phyloP scores from a whole-genome alignment of 371 early-diverging fungal species.

The Chytridiales sp. region DNA sequence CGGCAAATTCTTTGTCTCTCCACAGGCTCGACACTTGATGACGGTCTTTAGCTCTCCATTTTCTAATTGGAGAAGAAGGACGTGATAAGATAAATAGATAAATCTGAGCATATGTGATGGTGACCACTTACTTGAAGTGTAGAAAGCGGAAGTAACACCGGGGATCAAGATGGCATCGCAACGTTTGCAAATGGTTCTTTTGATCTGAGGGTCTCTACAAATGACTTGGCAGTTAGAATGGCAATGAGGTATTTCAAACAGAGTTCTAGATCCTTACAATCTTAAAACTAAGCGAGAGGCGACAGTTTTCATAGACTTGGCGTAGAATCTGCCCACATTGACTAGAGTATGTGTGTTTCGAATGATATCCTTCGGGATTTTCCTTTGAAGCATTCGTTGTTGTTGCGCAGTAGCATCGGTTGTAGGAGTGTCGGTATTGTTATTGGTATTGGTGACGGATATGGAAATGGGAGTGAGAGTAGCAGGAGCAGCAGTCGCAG shows the following conservation, averaged over 20 bases:
- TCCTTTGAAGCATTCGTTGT: neutral
- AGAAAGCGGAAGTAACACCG: conserved; percentile 17
- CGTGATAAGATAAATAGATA: neutral
- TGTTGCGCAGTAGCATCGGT: neutral
- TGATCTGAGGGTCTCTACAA: conserved; percentile 34
- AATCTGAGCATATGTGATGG: neutral
- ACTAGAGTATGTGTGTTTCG: neutral
- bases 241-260: neutral
- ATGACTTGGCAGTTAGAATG: neutral
- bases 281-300: conserved; percentile 25
- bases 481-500: no score
- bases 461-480: neutral
- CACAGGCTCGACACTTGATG: conserved; percentile 3
- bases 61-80: no score
- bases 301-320: conserved; percentile 21
- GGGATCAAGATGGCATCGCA: conserved; percentile 35
- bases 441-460: no score
- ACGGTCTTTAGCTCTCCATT: neutral
- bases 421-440: neutral
- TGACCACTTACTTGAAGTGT: neutral
- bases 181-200: conserved; percentile 39
- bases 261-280: conserved; percentile 21
- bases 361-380: neutral
- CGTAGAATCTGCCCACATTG: conserved; percentile 21
- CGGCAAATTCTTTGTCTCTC: neutral